These are phyloP conservation scores for Plenodomus tracheiphilus DNA, from an alignment of 2,329 filamentous ascomycete species.

Conservation along the genomic window DNA sequence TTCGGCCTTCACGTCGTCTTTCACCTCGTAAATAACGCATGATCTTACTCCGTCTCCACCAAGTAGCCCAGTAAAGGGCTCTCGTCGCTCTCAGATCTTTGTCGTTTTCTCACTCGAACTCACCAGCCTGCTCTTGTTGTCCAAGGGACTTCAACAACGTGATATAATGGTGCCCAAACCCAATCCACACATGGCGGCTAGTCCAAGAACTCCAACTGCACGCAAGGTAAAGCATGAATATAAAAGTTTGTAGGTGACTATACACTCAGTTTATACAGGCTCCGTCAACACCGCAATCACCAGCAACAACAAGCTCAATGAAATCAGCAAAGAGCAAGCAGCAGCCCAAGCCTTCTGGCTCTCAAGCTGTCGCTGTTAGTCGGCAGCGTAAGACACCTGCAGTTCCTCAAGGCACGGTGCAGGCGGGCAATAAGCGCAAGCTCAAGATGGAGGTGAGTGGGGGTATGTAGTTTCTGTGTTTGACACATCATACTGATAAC, in stretches of 20 bases:
- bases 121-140: background rate
- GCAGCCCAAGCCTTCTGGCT: background rate
- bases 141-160: background rate
- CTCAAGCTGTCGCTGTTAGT: background rate
- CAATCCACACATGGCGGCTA: slow-evolving; percentile 1
- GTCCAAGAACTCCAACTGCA: slow-evolving; percentile 8
- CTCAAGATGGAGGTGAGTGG: slow-evolving; percentile 8
- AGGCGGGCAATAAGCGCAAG: slow-evolving; percentile 9
- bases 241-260: background rate
- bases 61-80: background rate
- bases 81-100: too few relatives aligned
- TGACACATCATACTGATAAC: background rate
- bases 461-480: too few relatives aligned
- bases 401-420: background rate
- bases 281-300: background rate
- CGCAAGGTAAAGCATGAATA: slow-evolving; percentile 6
- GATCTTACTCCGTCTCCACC: background rate
- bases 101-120: background rate
- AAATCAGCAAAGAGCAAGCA: background rate
- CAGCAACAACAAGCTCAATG: background rate
- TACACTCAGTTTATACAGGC: background rate
- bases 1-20: background rate
- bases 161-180: background rate
- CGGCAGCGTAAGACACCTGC: slow-evolving; percentile 1
- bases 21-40: background rate